Percentiles rank a stretch among this genome's conserved stretches.
Conservation (phyloP, 225 moss, liverwort and hornwort species). For the Pseudisothecium myosuroides region DNA sequence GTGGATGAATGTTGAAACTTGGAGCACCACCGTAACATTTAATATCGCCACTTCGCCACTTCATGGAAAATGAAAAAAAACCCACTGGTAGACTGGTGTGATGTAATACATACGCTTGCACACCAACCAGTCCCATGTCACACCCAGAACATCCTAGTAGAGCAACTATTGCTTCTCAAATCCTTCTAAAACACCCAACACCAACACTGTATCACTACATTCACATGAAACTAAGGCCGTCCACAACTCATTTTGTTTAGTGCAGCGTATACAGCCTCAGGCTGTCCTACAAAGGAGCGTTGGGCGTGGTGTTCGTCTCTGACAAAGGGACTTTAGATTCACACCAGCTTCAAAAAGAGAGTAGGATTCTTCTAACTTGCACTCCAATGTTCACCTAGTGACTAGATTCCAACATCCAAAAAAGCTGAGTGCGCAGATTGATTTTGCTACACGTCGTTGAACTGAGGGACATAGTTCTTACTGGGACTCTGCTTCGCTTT, state of each 20-base stretch:
- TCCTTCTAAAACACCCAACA: too few species aligned
- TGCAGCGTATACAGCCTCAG: not conserved
- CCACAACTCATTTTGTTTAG: not conserved
- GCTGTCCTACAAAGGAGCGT: too few species aligned
- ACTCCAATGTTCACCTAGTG: not conserved
- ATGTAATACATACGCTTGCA: not conserved
- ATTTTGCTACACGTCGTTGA: not conserved
- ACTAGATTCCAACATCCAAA: not conserved
- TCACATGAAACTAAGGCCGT: not conserved
- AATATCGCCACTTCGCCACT: too few species aligned
- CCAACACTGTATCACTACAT: not conserved
- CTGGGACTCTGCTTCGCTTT: not conserved
- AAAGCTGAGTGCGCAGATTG: not conserved
- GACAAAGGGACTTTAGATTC: not conserved
- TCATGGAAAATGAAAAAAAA: too few species aligned
- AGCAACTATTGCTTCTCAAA: not conserved
- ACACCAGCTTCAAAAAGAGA: not conserved
- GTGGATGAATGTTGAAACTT: too few species aligned
- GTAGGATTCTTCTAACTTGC: not conserved
- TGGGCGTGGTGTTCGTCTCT: not conserved
- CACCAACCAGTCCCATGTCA: too few species aligned
- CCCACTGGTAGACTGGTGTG: not conserved
- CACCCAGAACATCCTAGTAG: not conserved
- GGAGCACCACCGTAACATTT: too few species aligned
- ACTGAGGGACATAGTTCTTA: constrained; percentile 9